Evolutionary conservation across 306 rosid genomes (phyloP).

Genomic region (Hippophae rhamnoides): DNA sequence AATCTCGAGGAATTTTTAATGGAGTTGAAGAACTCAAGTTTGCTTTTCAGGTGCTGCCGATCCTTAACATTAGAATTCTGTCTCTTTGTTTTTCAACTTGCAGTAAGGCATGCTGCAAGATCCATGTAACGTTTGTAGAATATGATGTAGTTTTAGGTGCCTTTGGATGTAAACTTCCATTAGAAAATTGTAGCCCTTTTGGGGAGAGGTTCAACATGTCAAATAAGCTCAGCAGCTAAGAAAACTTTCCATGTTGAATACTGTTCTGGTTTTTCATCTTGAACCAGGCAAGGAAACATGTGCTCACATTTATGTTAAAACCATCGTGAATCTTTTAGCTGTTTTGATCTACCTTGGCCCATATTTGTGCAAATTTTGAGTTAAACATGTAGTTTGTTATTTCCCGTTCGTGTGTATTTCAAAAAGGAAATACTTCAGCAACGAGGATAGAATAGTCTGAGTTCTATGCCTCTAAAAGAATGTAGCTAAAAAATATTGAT

Average conservation of each 20-base stretch:
- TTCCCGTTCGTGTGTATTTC: not conserved
- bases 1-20: conserved; percentile 8
- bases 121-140: conserved; percentile 27
- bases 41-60: conserved; percentile 8
- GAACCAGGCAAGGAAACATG: not conserved
- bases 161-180: conserved; percentile 13
- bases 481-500: no score
- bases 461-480: no score
- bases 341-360: not conserved
- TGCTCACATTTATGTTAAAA: not conserved
- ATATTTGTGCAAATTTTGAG: not conserved
- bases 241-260: not conserved
- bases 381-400: not conserved
- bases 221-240: not conserved
- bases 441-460: no score
- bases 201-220: not conserved
- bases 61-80: conserved; percentile 14
- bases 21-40: conserved; percentile 4
- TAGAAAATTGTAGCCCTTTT: conserved; percentile 12
- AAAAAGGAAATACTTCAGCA: no score
- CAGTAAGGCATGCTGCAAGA: conserved; percentile 13
- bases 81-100: conserved; percentile 13
- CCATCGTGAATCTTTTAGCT: not conserved
- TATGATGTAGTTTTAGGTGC: conserved; percentile 19
- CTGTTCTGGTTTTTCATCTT: not conserved